phyloP scores from a whole-genome alignment of 345 rosid genomes.

The Gossypium australe region DNA sequence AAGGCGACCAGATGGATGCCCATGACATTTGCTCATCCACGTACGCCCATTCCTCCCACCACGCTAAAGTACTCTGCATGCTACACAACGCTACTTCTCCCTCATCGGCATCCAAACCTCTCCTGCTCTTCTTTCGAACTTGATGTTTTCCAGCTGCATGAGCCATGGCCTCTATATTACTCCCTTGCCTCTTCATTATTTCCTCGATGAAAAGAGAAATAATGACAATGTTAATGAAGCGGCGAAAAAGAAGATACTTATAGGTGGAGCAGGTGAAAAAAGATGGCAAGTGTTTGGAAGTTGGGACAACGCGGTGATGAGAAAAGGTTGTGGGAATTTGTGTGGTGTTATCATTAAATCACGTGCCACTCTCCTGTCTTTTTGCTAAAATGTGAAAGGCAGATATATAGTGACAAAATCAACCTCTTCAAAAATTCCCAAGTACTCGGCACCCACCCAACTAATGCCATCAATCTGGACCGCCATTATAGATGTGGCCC shows the following conservation, averaged over 20 bases:
- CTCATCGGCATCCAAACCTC: conserved; percentile 4
- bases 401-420: not conserved
- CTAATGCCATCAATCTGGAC: not conserved
- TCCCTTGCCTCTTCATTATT: conserved; percentile 33
- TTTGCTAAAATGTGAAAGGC: not conserved
- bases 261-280: not conserved
- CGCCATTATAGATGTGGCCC: not conserved
- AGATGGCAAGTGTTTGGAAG: not conserved
- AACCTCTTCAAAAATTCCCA: too few relatives aligned
- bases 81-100: conserved; percentile 1
- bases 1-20: conserved; percentile 49
- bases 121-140: conserved; percentile 20
- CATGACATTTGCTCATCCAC: conserved; percentile 54
- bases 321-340: too few relatives aligned
- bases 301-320: not conserved
- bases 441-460: not conserved
- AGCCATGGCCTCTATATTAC: not conserved
- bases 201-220: not conserved
- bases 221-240: not conserved
- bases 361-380: not conserved
- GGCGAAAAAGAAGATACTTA: not conserved
- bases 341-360: not conserved
- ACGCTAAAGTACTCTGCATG: not conserved
- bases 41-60: conserved; percentile 23
- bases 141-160: conserved; percentile 11